These are phyloP conservation scores for Metschnikowia peoriensis DNA, from an alignment of 805 yeast genomes.

Conservation along the genomic window DNA sequence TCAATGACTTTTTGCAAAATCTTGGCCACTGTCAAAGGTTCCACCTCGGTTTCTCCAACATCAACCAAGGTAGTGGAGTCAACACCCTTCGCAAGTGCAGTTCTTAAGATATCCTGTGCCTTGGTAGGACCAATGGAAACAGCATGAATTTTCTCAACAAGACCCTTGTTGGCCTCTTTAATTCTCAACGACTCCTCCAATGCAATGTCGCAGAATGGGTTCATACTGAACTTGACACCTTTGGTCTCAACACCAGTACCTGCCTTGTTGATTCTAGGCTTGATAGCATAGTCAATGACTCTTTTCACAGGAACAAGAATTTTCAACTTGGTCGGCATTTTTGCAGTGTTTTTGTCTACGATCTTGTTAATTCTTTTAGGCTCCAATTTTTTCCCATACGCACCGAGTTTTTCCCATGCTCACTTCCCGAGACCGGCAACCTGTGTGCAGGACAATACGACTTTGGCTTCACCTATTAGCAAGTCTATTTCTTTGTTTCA, in stretches of 20 bases:
- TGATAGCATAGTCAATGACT: constrained; percentile 89
- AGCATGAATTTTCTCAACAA: constrained; percentile 82
- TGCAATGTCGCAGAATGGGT: constrained; percentile 98
- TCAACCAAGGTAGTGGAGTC: constrained; percentile 83
- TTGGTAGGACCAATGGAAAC: constrained; percentile 88
- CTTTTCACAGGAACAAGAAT: constrained; percentile 94
- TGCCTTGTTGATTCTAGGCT: constrained; percentile 87
- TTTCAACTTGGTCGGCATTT: constrained; percentile 45
- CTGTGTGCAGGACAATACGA: constrained; percentile 8
- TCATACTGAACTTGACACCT: constrained; percentile 89
- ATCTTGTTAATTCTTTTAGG: background rate
- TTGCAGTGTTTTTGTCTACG: background rate
- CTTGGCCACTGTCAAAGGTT: constrained; percentile 89
- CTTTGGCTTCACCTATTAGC: constrained; percentile 1
- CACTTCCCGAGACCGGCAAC: constrained; percentile 9
- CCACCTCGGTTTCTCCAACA: constrained; percentile 68
- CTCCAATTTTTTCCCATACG: constrained; percentile 2
- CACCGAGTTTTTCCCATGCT: constrained; percentile 3
- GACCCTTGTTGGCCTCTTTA: constrained; percentile 58
- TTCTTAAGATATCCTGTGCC: constrained; percentile 82
- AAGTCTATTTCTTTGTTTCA: constrained; percentile 61
- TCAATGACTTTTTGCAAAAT: constrained; percentile 71
- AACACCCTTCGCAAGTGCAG: constrained; percentile 93
- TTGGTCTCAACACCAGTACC: constrained; percentile 81
- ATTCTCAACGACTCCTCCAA: constrained; percentile 89